Percentiles rank a stretch among this genome's conserved stretches.
These are phyloP conservation scores for Pestalotiopsis sp. DNA, from an alignment of 2,329 filamentous ascomycete species.

Conservation along the genomic window DNA sequence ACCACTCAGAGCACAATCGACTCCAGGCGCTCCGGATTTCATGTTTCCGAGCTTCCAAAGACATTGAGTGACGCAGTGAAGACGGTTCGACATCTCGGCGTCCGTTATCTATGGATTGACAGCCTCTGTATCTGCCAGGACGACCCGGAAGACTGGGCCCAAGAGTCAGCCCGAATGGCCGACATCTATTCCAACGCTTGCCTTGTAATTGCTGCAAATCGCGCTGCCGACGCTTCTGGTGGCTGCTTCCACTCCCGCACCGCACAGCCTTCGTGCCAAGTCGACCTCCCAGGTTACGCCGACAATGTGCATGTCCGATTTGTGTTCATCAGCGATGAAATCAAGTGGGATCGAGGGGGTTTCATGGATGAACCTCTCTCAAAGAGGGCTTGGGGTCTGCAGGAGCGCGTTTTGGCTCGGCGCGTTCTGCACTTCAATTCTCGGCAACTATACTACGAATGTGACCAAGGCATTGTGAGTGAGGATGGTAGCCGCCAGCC, in stretches of 20 bases:
- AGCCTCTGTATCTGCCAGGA: conserved; percentile 20
- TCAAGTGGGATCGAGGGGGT: not conserved
- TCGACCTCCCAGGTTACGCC: conserved; percentile 13
- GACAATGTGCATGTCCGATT: conserved; percentile 3
- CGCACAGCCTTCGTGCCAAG: not conserved
- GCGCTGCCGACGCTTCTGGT: conserved; percentile 2
- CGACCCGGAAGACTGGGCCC: conserved; percentile 17
- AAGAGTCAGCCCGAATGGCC: conserved; percentile 18
- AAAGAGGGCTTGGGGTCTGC: conserved; percentile 8
- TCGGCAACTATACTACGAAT: conserved; percentile 14
- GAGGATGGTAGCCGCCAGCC: conserved; percentile 9
- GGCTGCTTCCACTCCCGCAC: conserved; percentile 12
- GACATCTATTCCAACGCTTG: conserved; percentile 17
- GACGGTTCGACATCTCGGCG: not conserved
- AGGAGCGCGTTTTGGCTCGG: conserved; percentile 11
- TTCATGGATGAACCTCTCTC: conserved; percentile 3
- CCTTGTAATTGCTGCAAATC: conserved; percentile 18
- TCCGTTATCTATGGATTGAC: conserved; percentile 20
- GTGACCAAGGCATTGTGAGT: conserved; percentile 1
- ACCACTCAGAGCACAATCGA: not conserved
- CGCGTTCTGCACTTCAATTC: conserved; percentile 13
- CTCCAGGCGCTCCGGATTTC: not conserved
- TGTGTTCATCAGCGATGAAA: conserved; percentile 6
- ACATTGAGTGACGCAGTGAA: conserved; percentile 8
- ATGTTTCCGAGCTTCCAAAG: conserved; percentile 11